Percentiles rank a stretch among this genome's conserved stretches.
These are phyloP conservation scores for Aspergillus uvarum DNA, from an alignment of 2,329 filamentous ascomycete genomes.

Conservation along the genomic window DNA sequence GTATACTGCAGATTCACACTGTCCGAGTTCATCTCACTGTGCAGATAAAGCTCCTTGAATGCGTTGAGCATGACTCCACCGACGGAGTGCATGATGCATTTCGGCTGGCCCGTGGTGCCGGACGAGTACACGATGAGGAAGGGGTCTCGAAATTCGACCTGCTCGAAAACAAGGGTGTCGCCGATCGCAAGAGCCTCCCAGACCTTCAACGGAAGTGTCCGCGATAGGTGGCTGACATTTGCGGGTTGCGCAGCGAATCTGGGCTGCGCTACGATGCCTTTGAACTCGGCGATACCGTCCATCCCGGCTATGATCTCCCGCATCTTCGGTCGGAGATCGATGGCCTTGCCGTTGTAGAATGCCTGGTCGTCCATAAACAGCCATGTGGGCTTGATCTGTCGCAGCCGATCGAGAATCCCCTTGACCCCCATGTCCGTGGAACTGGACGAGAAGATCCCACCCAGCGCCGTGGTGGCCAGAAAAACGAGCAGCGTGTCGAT, in stretches of 20 bases:
- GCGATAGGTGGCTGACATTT: slow-evolving; percentile 58
- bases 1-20: slow-evolving; percentile 59
- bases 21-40: slow-evolving; percentile 47
- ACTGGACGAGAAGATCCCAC: slow-evolving; percentile 72
- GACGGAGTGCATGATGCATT: slow-evolving; percentile 76
- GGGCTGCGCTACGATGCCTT: slow-evolving; percentile 64
- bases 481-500: slow-evolving; percentile 72
- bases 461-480: slow-evolving; percentile 67
- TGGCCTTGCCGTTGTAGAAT: slow-evolving; percentile 73
- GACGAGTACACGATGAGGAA: slow-evolving; percentile 76
- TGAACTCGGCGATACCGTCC: slow-evolving; percentile 59
- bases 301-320: slow-evolving; percentile 64
- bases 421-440: slow-evolving; percentile 82
- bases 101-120: slow-evolving; percentile 79
- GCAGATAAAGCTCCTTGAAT: slow-evolving; percentile 61
- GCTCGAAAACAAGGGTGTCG: slow-evolving; percentile 54
- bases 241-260: slow-evolving; percentile 59
- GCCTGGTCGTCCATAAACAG: slow-evolving; percentile 82
- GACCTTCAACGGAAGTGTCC: slow-evolving; percentile 39
- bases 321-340: slow-evolving; percentile 74
- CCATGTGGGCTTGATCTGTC: slow-evolving; percentile 73
- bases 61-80: slow-evolving; percentile 40
- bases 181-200: slow-evolving; percentile 38
- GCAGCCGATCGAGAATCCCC: slow-evolving; percentile 70
- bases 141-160: slow-evolving; percentile 69